These are phyloP conservation scores for Ochromonas danica DNA, from an alignment of 108 stramenopile genomes.

Conservation along the genomic window DNA sequence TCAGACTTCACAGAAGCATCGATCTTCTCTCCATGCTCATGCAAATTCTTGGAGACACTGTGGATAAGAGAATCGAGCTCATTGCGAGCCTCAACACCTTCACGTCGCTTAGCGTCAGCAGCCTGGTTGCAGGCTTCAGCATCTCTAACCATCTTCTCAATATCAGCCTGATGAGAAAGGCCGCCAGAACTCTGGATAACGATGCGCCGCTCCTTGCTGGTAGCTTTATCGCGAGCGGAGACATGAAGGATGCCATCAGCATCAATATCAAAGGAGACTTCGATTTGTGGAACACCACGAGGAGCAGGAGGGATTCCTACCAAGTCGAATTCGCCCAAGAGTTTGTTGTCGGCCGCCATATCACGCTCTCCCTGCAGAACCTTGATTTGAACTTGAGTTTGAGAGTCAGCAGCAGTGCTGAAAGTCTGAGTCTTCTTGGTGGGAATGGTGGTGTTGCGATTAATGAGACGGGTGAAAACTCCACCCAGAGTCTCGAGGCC, in stretches of 20 bases:
- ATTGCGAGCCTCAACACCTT: slow-evolving; percentile 91
- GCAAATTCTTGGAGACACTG: slow-evolving; percentile 45
- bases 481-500: slow-evolving; percentile 99
- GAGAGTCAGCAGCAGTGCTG: slow-evolving; percentile 97
- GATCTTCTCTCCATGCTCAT: slow-evolving; percentile 81
- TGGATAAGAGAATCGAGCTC: slow-evolving; percentile 76
- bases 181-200: slow-evolving; percentile 92
- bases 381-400: slow-evolving; percentile 88
- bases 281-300: slow-evolving; percentile 98
- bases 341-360: slow-evolving; percentile 99
- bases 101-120: slow-evolving; percentile 82
- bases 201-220: slow-evolving; percentile 97
- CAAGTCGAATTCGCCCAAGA: slow-evolving; percentile 95
- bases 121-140: slow-evolving; percentile 96
- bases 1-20: slow-evolving; percentile 84
- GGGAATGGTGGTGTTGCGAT: slow-evolving; percentile 98
- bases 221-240: slow-evolving; percentile 97
- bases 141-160: slow-evolving; percentile 98
- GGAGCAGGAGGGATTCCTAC: slow-evolving; percentile 98
- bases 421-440: slow-evolving; percentile 99
- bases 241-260: slow-evolving; percentile 99
- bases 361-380: slow-evolving; percentile 98
- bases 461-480: slow-evolving; percentile 98
- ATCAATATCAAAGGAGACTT: slow-evolving; percentile 98
- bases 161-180: slow-evolving; percentile 86